Base-by-base conservation (phyloP, 495 filamentous ascomycete species). In the Talaromyces borbonicus region DNA sequence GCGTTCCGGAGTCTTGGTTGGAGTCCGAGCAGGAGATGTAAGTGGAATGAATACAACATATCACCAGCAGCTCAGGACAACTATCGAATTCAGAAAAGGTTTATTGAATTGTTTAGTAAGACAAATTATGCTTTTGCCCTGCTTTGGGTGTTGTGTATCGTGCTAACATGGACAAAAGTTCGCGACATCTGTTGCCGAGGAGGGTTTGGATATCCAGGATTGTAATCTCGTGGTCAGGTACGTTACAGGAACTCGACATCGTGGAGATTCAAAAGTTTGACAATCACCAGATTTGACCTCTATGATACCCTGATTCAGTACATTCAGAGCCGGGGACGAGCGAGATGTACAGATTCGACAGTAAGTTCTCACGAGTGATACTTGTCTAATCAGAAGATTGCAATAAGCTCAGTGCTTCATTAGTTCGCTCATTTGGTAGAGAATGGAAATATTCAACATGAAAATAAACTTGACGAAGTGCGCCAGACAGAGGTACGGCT, bases 171-270 rank as follows among this genome's bases (percentile, higher is more conserved):
- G 8, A 9, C 20, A 4, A 5, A 6, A 71, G 61, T 83, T 96
- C 59, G 83, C 88, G 27, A 96, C 92, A 3, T 89, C 87, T 1
- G 84, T 96, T 3, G 92, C 85, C 2, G 92, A 98, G 60, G 92
- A 98, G 62, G 92, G 92, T 4, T 77, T 98, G 25, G 92, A 98
- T 63, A 90, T 97, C 35, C 90, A 90, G 0, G 87, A 95, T 52
- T 98, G 92, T 71, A 96, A 95, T 52, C 62, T 93, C 11, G 78
- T 98, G 18, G 76, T 98, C 40, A 74, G 82, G 67, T 72, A 51
- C 19, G 40, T 24, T 22, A 15, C 3, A 15, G 1, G 2, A 7
- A 1, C 14, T n/a, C 18, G 5, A 31, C 18, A 1, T 33, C 1
- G 1, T 12, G 16, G 5, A 36, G 11, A 19, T 31, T n/a, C 24